Evolutionary conservation across 108 stramenopile genomes (phyloP), one percentile per base, ranked within the genome.

Genomic region (Pseudonitzschia multistriata): DNA sequence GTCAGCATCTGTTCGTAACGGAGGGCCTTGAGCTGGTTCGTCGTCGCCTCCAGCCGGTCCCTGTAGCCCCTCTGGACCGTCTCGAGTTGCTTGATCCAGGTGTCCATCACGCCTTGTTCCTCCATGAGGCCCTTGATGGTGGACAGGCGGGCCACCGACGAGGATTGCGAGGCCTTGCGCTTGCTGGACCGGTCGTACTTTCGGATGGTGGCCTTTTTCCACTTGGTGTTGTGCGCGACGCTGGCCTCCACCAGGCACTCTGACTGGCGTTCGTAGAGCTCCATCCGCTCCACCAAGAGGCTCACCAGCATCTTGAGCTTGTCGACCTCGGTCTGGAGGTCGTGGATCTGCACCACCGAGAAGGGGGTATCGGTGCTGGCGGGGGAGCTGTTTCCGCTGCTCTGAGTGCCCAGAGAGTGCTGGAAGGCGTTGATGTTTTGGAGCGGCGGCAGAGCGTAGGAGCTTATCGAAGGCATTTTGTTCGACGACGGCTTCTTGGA

Each of bases 181-280:
- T 59, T 59, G n/a, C 4, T 37, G 19, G 57, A 59, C 33, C n/a
- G 31, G 15, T 36, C 57, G 57, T 13, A 33, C 13, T 59, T 30
- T 7, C 35, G 14, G 5, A 59, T 25, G 28, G 19, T 35, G 19
- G 31, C 19, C 15, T 8, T 59, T 29, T 34, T 59, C 57, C 57
- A 59, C 29, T 59, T 13, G 31, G n/a, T 3, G 19, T 59, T 17
- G 35, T 35, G 57, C n/a, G 33, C 57, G n/a, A 35, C 14, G 29
- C 35, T 35, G 19, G 57, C 31, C n/a, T 59, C 57, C 4, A 59
- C 31, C 17, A 59, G 35, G 57, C 35, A 59, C 29, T 59, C 57
- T 25, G 57, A 59, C 31, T 59, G 57, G 17, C 15, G 11, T 29
- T 59, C 57, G 57, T 59, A 59, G 34, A 59, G 35, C n/a, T 59